phyloP scores from a whole-genome alignment of 1,139 yeast species.

The Debaryomyces robertsiae region DNA sequence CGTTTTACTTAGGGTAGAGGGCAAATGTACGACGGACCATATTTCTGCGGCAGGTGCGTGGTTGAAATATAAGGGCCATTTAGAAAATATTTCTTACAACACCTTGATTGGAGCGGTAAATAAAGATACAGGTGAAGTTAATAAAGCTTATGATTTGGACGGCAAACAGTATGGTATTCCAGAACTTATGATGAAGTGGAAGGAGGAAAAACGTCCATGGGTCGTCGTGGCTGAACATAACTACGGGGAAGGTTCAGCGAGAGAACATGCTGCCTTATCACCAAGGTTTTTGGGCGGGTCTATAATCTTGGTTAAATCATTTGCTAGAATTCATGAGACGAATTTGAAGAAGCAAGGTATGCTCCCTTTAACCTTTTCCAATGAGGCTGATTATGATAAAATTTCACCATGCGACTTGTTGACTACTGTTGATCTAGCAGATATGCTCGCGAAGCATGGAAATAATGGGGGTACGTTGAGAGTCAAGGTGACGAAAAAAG shows the following conservation, averaged over 20 bases:
- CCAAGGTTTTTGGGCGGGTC: slow-evolving; percentile 94
- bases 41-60: slow-evolving; percentile 99
- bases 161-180: slow-evolving; percentile 83
- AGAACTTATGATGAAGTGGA: slow-evolving; percentile 97
- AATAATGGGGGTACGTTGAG: slow-evolving; percentile 81
- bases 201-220: slow-evolving; percentile 83
- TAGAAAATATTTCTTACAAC: slow-evolving; percentile 92
- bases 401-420: slow-evolving; percentile 76
- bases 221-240: slow-evolving; percentile 95
- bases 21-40: slow-evolving; percentile 98
- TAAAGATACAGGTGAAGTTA: slow-evolving; percentile 95
- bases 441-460: slow-evolving; percentile 79
- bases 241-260: slow-evolving; percentile 98
- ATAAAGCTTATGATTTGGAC: slow-evolving; percentile 84
- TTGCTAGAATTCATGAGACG: slow-evolving; percentile 88
- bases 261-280: slow-evolving; percentile 97
- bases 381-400: slow-evolving; percentile 85
- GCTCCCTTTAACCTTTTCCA: slow-evolving; percentile 88
- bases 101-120: slow-evolving; percentile 96
- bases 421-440: slow-evolving; percentile 75
- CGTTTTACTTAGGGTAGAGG: slow-evolving; percentile 87
- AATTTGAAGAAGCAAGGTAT: slow-evolving; percentile 95
- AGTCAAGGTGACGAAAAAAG: slow-evolving; percentile 71
- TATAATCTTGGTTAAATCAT: slow-evolving; percentile 86
- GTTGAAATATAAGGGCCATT: slow-evolving; percentile 97